A percentile compares a stretch with the other conserved stretches of the same genome.
Conservation (phyloP, 768 basidiomycete species). For the Lentinus brumalis region DNA sequence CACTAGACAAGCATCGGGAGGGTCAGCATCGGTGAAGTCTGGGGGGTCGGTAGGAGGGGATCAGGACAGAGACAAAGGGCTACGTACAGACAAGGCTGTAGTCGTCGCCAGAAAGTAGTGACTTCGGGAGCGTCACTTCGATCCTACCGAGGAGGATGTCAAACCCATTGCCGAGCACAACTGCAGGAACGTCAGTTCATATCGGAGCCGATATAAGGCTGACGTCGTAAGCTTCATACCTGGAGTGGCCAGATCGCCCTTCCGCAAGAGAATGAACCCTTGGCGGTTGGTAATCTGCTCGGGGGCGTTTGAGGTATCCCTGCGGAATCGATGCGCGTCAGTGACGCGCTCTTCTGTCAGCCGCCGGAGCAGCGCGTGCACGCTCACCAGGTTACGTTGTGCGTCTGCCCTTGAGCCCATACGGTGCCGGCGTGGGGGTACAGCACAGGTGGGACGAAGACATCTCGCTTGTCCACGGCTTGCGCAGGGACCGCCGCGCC, state of each 20-base stretch:
- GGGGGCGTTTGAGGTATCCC: slow-evolving; percentile 38
- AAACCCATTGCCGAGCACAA: slow-evolving; percentile 37
- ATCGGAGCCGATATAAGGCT: too few species aligned
- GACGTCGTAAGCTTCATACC: slow-evolving; percentile 20
- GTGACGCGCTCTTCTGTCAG: too few species aligned
- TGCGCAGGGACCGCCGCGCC: background rate
- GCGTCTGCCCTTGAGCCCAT: slow-evolving; percentile 15
- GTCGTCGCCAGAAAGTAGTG: slow-evolving; percentile 24
- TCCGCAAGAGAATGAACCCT: slow-evolving; percentile 18
- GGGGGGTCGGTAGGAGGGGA: background rate
- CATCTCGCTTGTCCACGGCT: slow-evolving; percentile 9
- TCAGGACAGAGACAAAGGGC: background rate
- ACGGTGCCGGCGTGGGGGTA: slow-evolving; percentile 21
- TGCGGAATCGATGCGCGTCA: background rate
- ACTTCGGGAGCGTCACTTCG: slow-evolving; percentile 37
- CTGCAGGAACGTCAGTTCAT: slow-evolving; percentile 12
- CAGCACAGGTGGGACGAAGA: slow-evolving; percentile 18
- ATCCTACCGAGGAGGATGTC: slow-evolving; percentile 35
- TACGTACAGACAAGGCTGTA: slow-evolving; percentile 43
- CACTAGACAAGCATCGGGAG: slow-evolving; percentile 30
- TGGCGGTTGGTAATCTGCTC: slow-evolving; percentile 38
- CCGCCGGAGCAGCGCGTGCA: background rate
- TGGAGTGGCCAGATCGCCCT: slow-evolving; percentile 29
- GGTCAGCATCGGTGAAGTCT: background rate
- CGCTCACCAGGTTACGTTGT: slow-evolving; percentile 19